Evolutionary conservation across 306 rosid genomes (phyloP), one percentile per base, ranked within the genome.

Genomic region (Vachellia collinsii): DNA sequence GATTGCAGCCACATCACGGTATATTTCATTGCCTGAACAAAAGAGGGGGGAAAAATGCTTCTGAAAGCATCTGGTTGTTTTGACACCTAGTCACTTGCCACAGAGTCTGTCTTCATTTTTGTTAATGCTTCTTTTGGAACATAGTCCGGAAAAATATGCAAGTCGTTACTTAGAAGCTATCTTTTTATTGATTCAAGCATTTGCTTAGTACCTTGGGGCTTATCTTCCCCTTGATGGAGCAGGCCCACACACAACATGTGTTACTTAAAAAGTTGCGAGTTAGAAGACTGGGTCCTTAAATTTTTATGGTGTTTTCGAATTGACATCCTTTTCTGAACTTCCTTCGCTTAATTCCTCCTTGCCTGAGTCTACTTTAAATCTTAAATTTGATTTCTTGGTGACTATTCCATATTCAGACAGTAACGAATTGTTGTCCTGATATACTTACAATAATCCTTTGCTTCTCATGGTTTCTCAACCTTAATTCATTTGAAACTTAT

Each of bases 1-100:
- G 64, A 85, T 90, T 77, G 91, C 92, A 77, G 90, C 92, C 82
- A 85, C 97, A 43, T 91, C 97, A 1, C 93, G 87, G 99, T 91
- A 85, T 46, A 82, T 81, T 74, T 43, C 43, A 38, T 67, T 59
- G 50, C 42, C 38, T 29, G 68, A 77, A 22, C 1, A 11, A 19
- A 42, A 38, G 3, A 20, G n/a, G 54, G 25, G 25, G 16, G 50
- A 59, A 76, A 63, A 13, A 58, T 63, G 63, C 74, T 43, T 73
- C 76, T 72, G 25, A 7, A 76, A 46, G 42, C 63, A 43, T 75
- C 63, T 58, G 39, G 41, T 77, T 25, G 70, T 75, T 36, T 69
- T 72, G 46, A 71, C 39, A 43, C 39, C 61, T 67, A 78, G 16
- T 43, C 47, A 36, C 50, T 46, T 37, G 19, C 29, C 7, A 11